These are phyloP conservation scores for Axilococcus clingmanii DNA, from an alignment of 139 green algal genomes.

Conservation along the genomic window DNA sequence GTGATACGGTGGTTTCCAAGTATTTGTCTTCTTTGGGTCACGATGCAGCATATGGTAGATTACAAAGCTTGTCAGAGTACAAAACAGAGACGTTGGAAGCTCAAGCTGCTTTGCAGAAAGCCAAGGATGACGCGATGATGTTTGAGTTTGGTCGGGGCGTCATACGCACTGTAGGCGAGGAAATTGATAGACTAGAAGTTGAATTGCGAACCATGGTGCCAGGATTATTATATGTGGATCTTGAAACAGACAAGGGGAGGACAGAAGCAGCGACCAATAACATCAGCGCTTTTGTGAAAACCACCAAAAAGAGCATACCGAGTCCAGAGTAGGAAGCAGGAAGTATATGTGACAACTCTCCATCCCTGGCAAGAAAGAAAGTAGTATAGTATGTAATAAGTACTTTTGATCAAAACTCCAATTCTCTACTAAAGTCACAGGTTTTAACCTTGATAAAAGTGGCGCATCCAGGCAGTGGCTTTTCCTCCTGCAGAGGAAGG, in stretches of 20 bases:
- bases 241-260: slow-evolving; percentile 81
- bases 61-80: slow-evolving; percentile 6
- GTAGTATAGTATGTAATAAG: too few species aligned
- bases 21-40: slow-evolving; percentile 8
- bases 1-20: slow-evolving; percentile 19
- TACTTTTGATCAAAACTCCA: too few species aligned
- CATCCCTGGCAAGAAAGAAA: too few species aligned
- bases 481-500: too few species aligned
- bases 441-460: too few species aligned
- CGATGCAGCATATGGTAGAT: slow-evolving; percentile 19
- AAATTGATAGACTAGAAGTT: slow-evolving; percentile 82
- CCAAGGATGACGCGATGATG: slow-evolving; percentile 33
- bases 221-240: slow-evolving; percentile 62
- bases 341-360: too few species aligned
- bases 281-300: too few species aligned
- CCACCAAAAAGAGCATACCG: too few species aligned
- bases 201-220: slow-evolving; percentile 62
- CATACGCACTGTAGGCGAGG: slow-evolving; percentile 67
- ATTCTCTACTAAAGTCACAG: too few species aligned
- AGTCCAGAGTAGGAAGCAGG: too few species aligned
- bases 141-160: slow-evolving; percentile 57
- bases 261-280: too few species aligned
- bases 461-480: too few species aligned
- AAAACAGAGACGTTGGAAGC: slow-evolving; percentile 3
- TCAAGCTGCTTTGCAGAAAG: slow-evolving; percentile 5